Evolutionary conservation across 2,329 filamentous ascomycete species (phyloP), one percentile per base, ranked within the genome.

Genomic region (Cadophora malorum): DNA sequence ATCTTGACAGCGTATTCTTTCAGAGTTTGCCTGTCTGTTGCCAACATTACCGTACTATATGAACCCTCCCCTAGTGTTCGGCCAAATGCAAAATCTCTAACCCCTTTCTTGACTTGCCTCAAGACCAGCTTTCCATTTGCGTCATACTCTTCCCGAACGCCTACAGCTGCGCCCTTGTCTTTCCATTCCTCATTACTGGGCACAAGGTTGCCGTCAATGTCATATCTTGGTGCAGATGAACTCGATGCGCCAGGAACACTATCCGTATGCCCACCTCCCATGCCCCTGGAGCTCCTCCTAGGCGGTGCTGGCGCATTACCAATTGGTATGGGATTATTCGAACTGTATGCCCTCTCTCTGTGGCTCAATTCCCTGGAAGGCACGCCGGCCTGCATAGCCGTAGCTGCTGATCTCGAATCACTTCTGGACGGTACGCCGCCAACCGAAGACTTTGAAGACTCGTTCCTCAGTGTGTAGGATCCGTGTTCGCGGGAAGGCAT

Each of bases 1-100:
- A 99, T 95, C 79, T 99, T 99, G 81, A 99, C 94, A 31, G 96
- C 96, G 77, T 98, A 98, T 79, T 99, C 95, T 76, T 97, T 97
- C 67, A 96, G 83, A 0, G 93, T 97, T 79, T 97, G 93, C 69
- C 95, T 90, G 79, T 99, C 96, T 4, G 94, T 97, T 47, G 94
- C 96, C 63, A 96, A 88, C 71, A 96, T 89, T 47, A 99, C 96
- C 9, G 94, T 97, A 77, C 95, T 98, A 85, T 99, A 99, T 6
- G 96, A 99, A 31, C 96, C 96, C 80, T 99, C 96, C 67, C 96
- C 96, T 1, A 99, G 84, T 2, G 95, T 90, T 65, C 92, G 88
- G 28, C 94, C 94, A 80, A 99, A 99, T 47, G 90, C 91, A 80
- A 99, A 99, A 81, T 99, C 96, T 73, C 96, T 92, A 55, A 99